Evolutionary conservation across 768 basidiomycete species (phyloP).

Genomic region (Naematelia aurantialba): DNA sequence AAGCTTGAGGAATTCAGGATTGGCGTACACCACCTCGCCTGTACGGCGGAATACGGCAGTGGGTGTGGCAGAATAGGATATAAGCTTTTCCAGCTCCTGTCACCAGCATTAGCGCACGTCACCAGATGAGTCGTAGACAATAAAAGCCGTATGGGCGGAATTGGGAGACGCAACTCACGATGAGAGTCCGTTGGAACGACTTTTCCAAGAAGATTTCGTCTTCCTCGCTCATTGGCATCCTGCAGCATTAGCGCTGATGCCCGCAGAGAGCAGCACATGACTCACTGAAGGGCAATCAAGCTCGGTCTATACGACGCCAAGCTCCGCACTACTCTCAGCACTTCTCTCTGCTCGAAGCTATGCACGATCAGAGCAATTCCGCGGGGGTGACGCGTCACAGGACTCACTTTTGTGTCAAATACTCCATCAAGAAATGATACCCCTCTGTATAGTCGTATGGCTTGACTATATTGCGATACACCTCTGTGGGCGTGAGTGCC

Average conservation of each 20-base stretch:
- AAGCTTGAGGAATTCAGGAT: slow-evolving; percentile 91
- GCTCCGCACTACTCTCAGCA: slow-evolving; percentile 86
- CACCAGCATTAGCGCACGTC: neutral
- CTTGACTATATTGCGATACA: slow-evolving; percentile 63
- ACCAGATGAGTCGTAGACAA: neutral
- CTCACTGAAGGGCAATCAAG: slow-evolving; percentile 79
- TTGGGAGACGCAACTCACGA: slow-evolving; percentile 58
- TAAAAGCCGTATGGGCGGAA: neutral
- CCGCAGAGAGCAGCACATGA: neutral
- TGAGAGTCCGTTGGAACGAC: slow-evolving; percentile 86
- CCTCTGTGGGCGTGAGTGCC: slow-evolving; percentile 52
- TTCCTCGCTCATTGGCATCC: slow-evolving; percentile 90
- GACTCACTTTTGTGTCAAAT: slow-evolving; percentile 65
- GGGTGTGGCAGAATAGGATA: slow-evolving; percentile 93
- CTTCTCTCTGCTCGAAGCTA: slow-evolving; percentile 95
- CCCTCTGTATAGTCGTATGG: slow-evolving; percentile 95
- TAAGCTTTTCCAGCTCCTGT: slow-evolving; percentile 95
- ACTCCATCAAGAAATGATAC: slow-evolving; percentile 94
- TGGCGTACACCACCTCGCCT: slow-evolving; percentile 94
- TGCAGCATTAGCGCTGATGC: slow-evolving; percentile 12
- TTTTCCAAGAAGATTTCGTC: slow-evolving; percentile 96
- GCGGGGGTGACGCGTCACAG: neutral
- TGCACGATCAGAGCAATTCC: neutral
- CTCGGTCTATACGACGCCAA: slow-evolving; percentile 94
- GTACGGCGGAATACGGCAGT: slow-evolving; percentile 97